Percentiles rank a stretch among this genome's conserved stretches.
Evolutionary conservation across 2,329 filamentous ascomycete species (phyloP).

Genomic region (Aspergillus fischeri): DNA sequence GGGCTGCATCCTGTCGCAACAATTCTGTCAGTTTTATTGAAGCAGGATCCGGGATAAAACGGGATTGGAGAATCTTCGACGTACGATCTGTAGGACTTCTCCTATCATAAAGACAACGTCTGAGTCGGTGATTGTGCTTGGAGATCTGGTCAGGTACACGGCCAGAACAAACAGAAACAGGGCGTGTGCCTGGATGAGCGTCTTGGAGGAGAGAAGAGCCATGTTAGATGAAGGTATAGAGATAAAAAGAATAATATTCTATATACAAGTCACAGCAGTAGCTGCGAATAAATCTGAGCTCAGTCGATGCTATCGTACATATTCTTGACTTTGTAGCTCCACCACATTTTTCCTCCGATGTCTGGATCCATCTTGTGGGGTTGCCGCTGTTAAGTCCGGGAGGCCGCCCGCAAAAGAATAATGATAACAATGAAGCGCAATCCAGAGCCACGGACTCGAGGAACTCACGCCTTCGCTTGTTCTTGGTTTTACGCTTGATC

Average conservation of each 20-base stretch:
- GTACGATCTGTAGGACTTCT: conserved; percentile 76
- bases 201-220: conserved; percentile 75
- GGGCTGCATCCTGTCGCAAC: conserved; percentile 46
- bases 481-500: not conserved
- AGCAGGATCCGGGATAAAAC: not conserved
- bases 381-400: conserved; percentile 17
- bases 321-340: not conserved
- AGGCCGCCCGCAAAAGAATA: conserved; percentile 13
- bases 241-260: not conserved
- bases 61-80: not conserved
- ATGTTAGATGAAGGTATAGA: conserved; percentile 46
- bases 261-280: not conserved
- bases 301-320: conserved; percentile 6
- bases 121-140: conserved; percentile 69
- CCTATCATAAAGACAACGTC: conserved; percentile 76
- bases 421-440: conserved; percentile 1
- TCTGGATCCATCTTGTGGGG: conserved; percentile 20
- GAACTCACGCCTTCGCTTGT: not conserved
- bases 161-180: conserved; percentile 81
- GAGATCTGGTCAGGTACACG: conserved; percentile 76
- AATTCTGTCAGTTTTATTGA: conserved; percentile 5
- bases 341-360: not conserved
- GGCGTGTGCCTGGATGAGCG: conserved; percentile 74
- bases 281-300: not conserved
- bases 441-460: not conserved